These are phyloP conservation scores for Talaromyces stipitatus DNA, from an alignment of 495 filamentous ascomycete genomes.

Conservation along the genomic window DNA sequence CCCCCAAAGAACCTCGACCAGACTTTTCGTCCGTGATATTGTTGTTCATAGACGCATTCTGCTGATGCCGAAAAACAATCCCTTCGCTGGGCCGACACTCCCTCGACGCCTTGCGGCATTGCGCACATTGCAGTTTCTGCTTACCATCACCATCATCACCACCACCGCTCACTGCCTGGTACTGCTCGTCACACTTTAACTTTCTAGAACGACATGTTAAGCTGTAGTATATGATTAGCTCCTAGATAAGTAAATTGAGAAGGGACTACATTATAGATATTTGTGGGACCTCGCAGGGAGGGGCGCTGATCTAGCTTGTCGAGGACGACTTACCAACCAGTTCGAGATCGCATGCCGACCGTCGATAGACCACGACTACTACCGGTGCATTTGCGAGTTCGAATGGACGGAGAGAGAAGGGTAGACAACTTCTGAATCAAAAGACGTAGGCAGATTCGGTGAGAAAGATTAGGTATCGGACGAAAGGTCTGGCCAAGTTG, in stretches of 20 bases:
- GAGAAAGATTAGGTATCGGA: neutral
- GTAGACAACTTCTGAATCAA: neutral
- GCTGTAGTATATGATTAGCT: constrained; percentile 21
- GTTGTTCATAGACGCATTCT: constrained; percentile 66
- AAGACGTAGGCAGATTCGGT: neutral
- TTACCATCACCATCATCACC: constrained; percentile 30
- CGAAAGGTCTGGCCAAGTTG: neutral
- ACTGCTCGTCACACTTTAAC: constrained; percentile 43
- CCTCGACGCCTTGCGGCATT: constrained; percentile 52
- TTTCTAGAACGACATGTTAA: constrained; percentile 57
- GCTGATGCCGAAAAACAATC: constrained; percentile 62
- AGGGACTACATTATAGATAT: neutral
- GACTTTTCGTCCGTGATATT: constrained; percentile 25
- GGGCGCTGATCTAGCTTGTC: neutral
- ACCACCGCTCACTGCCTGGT: constrained; percentile 15
- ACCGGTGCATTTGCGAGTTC: neutral
- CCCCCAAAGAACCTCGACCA: constrained; percentile 41
- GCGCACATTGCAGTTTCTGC: constrained; percentile 48
- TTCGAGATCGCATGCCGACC: constrained; percentile 43
- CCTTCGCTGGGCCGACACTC: constrained; percentile 56
- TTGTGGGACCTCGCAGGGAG: neutral
- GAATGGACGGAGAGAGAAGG: neutral
- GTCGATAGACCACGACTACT: neutral
- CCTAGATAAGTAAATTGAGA: neutral
- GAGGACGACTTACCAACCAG: constrained; percentile 35